Evolutionary conservation across 352 stramenopile genomes (phyloP).

Genomic region (Phytopythium sindhum): DNA sequence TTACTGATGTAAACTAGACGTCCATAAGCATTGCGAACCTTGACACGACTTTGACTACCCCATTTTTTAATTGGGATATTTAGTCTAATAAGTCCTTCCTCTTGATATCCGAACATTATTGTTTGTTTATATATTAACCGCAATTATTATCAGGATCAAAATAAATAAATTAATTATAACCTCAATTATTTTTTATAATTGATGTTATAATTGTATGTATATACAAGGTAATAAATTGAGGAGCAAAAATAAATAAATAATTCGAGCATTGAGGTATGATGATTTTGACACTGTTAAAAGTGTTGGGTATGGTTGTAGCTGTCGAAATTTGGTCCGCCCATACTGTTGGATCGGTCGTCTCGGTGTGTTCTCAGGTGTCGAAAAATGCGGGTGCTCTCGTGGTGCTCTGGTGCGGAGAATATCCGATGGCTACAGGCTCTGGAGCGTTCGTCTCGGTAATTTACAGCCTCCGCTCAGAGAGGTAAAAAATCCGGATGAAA

Average conservation of each 20-base stretch:
- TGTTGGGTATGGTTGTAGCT: too few species aligned
- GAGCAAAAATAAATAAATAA: too few species aligned
- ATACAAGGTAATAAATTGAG: too few species aligned
- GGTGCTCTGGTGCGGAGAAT: neutral
- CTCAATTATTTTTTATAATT: too few species aligned
- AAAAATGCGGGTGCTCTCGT: neutral
- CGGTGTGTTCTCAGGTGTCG: too few species aligned
- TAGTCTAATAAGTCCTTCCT: neutral
- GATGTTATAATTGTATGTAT: too few species aligned
- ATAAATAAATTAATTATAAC: neutral
- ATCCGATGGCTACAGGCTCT: neutral
- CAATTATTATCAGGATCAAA: neutral
- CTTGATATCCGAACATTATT: neutral
- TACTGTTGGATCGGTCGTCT: too few species aligned
- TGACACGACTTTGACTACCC: neutral
- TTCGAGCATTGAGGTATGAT: too few species aligned
- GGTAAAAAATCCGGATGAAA: neutral
- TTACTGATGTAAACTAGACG: neutral
- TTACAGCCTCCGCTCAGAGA: neutral
- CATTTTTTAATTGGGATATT: neutral
- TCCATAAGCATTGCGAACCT: neutral
- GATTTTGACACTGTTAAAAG: too few species aligned
- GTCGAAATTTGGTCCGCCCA: too few species aligned
- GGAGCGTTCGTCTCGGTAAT: neutral
- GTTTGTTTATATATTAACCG: neutral